Conservation (phyloP, 495 filamentous ascomycete species). For the Apiosordaria backusii region DNA sequence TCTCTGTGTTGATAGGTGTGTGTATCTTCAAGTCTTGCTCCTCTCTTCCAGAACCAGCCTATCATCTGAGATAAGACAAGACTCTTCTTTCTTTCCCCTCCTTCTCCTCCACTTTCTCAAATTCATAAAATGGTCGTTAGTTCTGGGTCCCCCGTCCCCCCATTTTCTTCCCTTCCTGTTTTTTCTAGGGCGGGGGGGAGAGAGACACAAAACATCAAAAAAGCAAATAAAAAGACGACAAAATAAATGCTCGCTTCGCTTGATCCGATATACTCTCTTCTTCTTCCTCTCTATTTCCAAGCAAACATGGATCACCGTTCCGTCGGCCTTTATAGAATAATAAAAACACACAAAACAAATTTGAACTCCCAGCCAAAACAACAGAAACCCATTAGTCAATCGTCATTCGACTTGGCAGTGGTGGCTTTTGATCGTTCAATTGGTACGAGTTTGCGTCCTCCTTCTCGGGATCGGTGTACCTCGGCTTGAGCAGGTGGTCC, state of each 20-base stretch:
- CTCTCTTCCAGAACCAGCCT: constrained; percentile 3
- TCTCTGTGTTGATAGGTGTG: neutral
- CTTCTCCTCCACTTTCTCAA: neutral
- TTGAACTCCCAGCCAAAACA: neutral
- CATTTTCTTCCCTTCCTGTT: too few species aligned
- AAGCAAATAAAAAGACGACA: neutral
- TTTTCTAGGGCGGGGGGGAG: neutral
- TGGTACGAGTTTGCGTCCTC: constrained; percentile 66
- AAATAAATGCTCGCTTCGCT: neutral
- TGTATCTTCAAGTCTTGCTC: neutral
- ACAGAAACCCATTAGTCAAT: constrained; percentile 61
- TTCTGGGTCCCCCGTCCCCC: neutral
- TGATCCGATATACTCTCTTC: neutral
- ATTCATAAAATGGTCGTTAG: neutral
- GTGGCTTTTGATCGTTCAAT: constrained; percentile 55
- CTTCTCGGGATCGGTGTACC: constrained; percentile 65
- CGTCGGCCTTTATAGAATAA: neutral
- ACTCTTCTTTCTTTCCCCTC: neutral
- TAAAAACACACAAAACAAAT: neutral
- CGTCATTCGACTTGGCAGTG: constrained; percentile 73
- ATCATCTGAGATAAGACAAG: neutral
- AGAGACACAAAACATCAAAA: neutral
- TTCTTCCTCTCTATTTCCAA: neutral
- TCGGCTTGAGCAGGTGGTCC: constrained; percentile 70
- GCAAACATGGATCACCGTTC: neutral